phyloP scores from a whole-genome alignment of 2,329 filamentous ascomycete species.

The Aspergillus glaucus region DNA sequence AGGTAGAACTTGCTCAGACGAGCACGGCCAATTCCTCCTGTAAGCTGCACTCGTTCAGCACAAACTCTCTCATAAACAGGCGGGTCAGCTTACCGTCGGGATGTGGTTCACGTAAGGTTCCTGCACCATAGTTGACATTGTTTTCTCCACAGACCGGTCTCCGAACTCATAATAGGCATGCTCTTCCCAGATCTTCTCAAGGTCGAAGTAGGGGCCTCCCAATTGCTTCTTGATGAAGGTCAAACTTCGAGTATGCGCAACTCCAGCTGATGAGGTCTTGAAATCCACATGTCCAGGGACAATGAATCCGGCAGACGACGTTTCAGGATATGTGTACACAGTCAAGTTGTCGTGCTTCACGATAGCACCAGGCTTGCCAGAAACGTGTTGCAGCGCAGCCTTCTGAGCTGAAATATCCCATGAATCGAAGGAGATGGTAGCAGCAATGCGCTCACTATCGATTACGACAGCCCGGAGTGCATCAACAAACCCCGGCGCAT shows the following conservation, averaged over 20 bases:
- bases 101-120: slow-evolving; percentile 76
- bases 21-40: slow-evolving; percentile 62
- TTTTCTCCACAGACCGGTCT: slow-evolving; percentile 61
- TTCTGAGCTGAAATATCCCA: slow-evolving; percentile 7
- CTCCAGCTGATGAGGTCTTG: slow-evolving; percentile 48
- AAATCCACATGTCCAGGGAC: slow-evolving; percentile 49
- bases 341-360: not conserved
- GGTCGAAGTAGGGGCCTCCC: slow-evolving; percentile 62
- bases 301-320: slow-evolving; percentile 39
- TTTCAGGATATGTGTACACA: slow-evolving; percentile 42
- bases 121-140: slow-evolving; percentile 75
- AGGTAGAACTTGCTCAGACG: slow-evolving; percentile 62
- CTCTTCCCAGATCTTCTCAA: slow-evolving; percentile 74
- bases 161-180: slow-evolving; percentile 67
- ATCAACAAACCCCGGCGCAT: slow-evolving; percentile 9
- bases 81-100: slow-evolving; percentile 49
- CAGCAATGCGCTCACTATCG: slow-evolving; percentile 2
- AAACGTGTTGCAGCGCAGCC: slow-evolving; percentile 14
- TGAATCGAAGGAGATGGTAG: slow-evolving; percentile 13
- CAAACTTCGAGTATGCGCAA: slow-evolving; percentile 62
- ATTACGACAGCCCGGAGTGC: slow-evolving; percentile 5
- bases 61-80: not conserved
- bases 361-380: not conserved
- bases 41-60: slow-evolving; percentile 35
- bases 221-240: slow-evolving; percentile 59